These are phyloP conservation scores for Bimuria novae-zelandiae DNA, from an alignment of 2,329 filamentous ascomycete species.

Conservation along the genomic window DNA sequence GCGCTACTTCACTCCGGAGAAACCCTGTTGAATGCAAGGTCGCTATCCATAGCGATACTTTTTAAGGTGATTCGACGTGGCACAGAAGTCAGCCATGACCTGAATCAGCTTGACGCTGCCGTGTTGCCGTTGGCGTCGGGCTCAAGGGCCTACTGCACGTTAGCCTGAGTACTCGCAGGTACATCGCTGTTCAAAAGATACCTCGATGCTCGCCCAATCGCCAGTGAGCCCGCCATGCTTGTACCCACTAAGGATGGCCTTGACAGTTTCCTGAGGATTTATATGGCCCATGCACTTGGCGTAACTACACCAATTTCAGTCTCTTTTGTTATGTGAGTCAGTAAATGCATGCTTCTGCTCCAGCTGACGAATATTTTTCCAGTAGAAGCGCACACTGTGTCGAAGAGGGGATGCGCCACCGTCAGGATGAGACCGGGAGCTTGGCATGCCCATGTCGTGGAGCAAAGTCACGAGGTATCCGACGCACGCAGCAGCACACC, in stretches of 20 bases:
- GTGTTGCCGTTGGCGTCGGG: neutral
- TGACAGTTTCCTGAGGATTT: neutral
- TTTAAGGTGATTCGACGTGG: too few relatives aligned
- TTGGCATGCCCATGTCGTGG: neutral
- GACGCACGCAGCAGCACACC: neutral
- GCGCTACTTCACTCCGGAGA: too few relatives aligned
- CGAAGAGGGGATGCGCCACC: neutral
- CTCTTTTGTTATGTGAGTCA: neutral
- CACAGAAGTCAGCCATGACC: too few relatives aligned
- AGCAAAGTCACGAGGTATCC: neutral
- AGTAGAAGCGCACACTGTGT: neutral
- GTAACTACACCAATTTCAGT: neutral
- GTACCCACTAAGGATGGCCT: neutral
- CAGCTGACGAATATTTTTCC: neutral
- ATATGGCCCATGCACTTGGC: neutral
- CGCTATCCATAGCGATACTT: too few relatives aligned
- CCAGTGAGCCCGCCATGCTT: neutral
- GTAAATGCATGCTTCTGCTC: neutral
- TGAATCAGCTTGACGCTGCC: neutral
- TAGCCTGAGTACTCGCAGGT: neutral
- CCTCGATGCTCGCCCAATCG: neutral
- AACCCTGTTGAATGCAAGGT: too few relatives aligned
- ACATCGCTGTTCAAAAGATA: neutral
- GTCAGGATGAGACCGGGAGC: neutral
- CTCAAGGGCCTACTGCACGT: slow-evolving; percentile 13